Evolutionary conservation across 2,329 filamentous ascomycete genomes (phyloP), one percentile per base, ranked within the genome.

Genomic region (Microsporum ferrugineum): DNA sequence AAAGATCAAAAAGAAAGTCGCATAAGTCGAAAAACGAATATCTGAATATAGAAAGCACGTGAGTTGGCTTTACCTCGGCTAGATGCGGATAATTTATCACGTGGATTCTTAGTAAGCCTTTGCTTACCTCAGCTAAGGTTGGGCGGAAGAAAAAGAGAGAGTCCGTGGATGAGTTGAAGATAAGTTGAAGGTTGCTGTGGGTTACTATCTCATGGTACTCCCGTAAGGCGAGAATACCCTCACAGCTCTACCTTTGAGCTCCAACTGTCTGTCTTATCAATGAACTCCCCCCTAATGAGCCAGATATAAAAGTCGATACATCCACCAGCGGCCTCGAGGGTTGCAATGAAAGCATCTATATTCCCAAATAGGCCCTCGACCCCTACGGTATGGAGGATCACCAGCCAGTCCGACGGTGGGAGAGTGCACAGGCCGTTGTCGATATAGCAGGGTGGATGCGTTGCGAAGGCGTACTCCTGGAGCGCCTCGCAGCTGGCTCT

Each of bases 381-480:
- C 5, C 61, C 58, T 10, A 63, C 55, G 1, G 55, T 64, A 5
- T 59, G 57, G n/a, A 69, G 38, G 59, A 68, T 67, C n/a, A 14
- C 49, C 38, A 41, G 55, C 67, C 67, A 69, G 45, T 69, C 67
- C 5, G 57, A 17, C 12, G 63, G 34, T 7, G 64, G 64, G 31
- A 68, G 61, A 7, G 56, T 64, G 51, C 67, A 69, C 29, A 68
- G 57, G 8, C 67, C 67, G 47, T 62, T 65, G 6, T 66, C 55
- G n/a, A 69, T 55, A 59, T 68, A 68, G 53, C 67, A 69, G 5
- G 36, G 41, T 1, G 67, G 62, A 63, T 69, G 67, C 12, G 66
- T 65, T 7, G 41, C 60, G 34, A 68, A 67, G 5, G 67, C 67
- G 39, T 65, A 66, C 6, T 62, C 36, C 33, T 60, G 62, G 33